These are phyloP conservation scores for Penicillium sp. DNA, from an alignment of 2,329 filamentous ascomycete species.

Conservation along the genomic window DNA sequence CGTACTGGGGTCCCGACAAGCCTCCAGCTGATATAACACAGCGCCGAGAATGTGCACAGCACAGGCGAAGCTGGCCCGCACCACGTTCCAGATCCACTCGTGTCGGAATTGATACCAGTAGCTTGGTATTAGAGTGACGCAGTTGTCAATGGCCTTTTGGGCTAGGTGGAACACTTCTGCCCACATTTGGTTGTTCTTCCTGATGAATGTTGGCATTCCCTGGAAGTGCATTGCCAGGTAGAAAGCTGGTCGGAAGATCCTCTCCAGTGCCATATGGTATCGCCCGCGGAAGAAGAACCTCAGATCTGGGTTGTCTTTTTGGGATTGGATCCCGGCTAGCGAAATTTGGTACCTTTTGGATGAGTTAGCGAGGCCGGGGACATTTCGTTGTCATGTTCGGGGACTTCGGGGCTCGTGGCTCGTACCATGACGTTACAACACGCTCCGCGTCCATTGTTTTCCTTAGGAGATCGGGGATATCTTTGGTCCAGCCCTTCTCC, in stretches of 20 bases:
- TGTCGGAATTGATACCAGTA: slow-evolving; percentile 23
- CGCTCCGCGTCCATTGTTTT: slow-evolving; percentile 13
- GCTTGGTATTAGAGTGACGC: slow-evolving; percentile 16
- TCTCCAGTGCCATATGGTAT: slow-evolving; percentile 14
- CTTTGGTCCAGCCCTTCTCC: slow-evolving; percentile 19
- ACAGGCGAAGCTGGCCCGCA: slow-evolving; percentile 17
- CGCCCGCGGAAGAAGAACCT: slow-evolving; percentile 19
- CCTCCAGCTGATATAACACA: slow-evolving; percentile 15
- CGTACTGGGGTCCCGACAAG: background rate
- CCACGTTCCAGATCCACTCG: slow-evolving; percentile 23
- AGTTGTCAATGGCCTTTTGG: slow-evolving; percentile 21
- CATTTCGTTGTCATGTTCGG: background rate
- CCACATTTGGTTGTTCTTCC: slow-evolving; percentile 4
- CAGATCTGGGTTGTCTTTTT: slow-evolving; percentile 15
- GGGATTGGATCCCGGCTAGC: slow-evolving; percentile 1
- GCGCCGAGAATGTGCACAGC: slow-evolving; percentile 20
- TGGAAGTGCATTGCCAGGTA: slow-evolving; percentile 24
- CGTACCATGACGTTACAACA: slow-evolving; percentile 22
- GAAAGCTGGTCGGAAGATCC: slow-evolving; percentile 22
- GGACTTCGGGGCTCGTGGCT: background rate
- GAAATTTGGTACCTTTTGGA: slow-evolving; percentile 19
- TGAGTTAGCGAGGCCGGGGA: background rate
- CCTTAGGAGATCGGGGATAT: slow-evolving; percentile 15
- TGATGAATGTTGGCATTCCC: slow-evolving; percentile 14
- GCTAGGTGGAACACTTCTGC: slow-evolving; percentile 12